Evolutionary conservation across 2,329 filamentous ascomycete species (phyloP).

Genomic region (Tolypocladium ovalisporum): DNA sequence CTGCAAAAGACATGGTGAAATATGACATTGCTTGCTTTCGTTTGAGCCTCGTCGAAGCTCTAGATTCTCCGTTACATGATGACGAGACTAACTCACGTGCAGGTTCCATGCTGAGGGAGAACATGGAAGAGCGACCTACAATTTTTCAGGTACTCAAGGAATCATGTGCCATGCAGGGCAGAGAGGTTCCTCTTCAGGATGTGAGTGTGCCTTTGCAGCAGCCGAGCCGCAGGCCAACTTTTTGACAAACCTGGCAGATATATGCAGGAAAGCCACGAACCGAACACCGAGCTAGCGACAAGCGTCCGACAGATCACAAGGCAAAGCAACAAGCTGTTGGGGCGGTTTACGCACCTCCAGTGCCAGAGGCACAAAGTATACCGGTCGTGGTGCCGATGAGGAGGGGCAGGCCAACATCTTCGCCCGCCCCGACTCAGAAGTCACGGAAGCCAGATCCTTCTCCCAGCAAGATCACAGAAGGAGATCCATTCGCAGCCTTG

Average conservation of each 20-base stretch:
- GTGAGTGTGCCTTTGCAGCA: conserved; percentile 37
- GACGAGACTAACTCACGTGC: neutral
- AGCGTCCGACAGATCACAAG: conserved; percentile 44
- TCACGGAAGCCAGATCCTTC: conserved; percentile 42
- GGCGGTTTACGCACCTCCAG: conserved; percentile 68
- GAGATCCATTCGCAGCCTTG: conserved; percentile 84
- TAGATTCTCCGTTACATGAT: too few relatives aligned
- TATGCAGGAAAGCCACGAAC: conserved; percentile 55
- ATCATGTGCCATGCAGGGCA: conserved; percentile 79
- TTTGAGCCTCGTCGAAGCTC: too few relatives aligned
- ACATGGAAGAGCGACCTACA: conserved; percentile 68
- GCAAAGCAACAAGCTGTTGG: conserved; percentile 54
- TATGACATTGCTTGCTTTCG: too few relatives aligned
- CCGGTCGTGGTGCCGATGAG: conserved; percentile 93
- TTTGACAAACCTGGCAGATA: conserved; percentile 40
- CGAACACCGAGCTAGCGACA: conserved; percentile 42
- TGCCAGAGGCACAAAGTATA: conserved; percentile 59
- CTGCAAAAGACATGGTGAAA: too few relatives aligned
- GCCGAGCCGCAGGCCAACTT: neutral
- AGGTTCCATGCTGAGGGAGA: conserved; percentile 87
- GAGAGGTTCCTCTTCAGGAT: conserved; percentile 78
- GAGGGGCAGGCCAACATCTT: conserved; percentile 54
- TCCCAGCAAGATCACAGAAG: conserved; percentile 52
- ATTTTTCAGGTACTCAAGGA: conserved; percentile 90
- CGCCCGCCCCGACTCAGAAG: conserved; percentile 31